Evolutionary conservation across 2,329 filamentous ascomycete genomes (phyloP).

Genomic region (Leptographium lundbergii): DNA sequence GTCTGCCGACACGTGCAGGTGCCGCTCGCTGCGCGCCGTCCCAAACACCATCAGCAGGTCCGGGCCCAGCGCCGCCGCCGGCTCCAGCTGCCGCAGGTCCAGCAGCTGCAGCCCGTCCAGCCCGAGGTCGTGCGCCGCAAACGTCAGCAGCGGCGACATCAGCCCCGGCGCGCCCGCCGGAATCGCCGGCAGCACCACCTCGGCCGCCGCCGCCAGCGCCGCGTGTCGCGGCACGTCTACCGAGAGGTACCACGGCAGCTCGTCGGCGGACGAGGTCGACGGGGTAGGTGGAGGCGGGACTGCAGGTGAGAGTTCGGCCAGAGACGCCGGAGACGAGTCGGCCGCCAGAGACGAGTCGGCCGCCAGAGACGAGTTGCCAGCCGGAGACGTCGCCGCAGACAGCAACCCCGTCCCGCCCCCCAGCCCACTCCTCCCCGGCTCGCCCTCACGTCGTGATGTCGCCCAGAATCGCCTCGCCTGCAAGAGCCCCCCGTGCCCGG

Average conservation of each 20-base stretch:
- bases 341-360: no score
- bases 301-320: no score
- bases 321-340: no score
- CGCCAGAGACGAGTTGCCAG: no score
- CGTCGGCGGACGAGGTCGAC: not conserved
- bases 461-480: not conserved
- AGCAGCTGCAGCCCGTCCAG: conserved; percentile 70
- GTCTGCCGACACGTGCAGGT: conserved; percentile 83
- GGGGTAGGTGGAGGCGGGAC: not conserved
- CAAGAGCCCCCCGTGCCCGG: no score
- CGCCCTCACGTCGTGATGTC: not conserved
- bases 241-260: conserved; percentile 66
- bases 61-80: conserved; percentile 73
- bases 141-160: conserved; percentile 59
- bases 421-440: not conserved
- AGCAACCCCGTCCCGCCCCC: no score
- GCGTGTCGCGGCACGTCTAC: conserved; percentile 47
- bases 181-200: conserved; percentile 33
- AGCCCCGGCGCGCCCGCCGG: conserved; percentile 61
- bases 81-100: conserved; percentile 74
- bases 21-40: conserved; percentile 82
- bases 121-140: conserved; percentile 73
- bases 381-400: no score
- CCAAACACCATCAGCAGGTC: conserved; percentile 89
- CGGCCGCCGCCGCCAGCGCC: conserved; percentile 29